Conservation (phyloP, 2,329 filamentous ascomycete genomes). For the Elsinoe perseae region DNA sequence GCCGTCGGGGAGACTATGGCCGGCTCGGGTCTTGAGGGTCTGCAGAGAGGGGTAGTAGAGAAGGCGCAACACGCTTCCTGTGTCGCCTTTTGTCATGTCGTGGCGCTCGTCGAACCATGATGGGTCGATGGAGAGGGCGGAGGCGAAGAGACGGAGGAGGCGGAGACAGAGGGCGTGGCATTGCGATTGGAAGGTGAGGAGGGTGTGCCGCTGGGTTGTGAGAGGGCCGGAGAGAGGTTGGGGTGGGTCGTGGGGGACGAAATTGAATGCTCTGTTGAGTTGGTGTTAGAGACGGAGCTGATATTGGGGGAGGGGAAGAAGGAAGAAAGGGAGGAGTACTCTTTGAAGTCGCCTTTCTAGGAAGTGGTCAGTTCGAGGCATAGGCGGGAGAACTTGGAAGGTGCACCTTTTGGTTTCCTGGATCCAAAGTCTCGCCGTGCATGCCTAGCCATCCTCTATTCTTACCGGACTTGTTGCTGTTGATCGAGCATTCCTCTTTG, state of each 20-base stretch:
- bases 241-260: constrained; percentile 55
- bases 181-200: constrained; percentile 58
- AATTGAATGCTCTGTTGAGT: constrained; percentile 72
- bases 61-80: constrained; percentile 44
- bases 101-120: constrained; percentile 57
- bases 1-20: not conserved
- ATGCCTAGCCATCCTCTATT: constrained; percentile 86
- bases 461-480: constrained; percentile 50
- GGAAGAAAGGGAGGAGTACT: constrained; percentile 45
- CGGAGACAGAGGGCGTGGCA: constrained; percentile 67
- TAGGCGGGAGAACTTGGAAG: not conserved
- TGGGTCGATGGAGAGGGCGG: constrained; percentile 54
- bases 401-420: constrained; percentile 65
- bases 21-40: constrained; percentile 29
- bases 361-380: not conserved
- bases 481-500: constrained; percentile 68
- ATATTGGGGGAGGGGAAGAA: not conserved
- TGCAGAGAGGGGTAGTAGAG: constrained; percentile 42
- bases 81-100: constrained; percentile 42
- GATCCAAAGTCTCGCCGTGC: constrained; percentile 82
- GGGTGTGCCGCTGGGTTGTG: constrained; percentile 48
- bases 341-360: constrained; percentile 80
- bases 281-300: not conserved
- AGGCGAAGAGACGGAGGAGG: constrained; percentile 68
- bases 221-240: constrained; percentile 69